Evolutionary conservation across 768 basidiomycete genomes (phyloP), one percentile per base, ranked within the genome.

Genomic region (Trametes cingulata): DNA sequence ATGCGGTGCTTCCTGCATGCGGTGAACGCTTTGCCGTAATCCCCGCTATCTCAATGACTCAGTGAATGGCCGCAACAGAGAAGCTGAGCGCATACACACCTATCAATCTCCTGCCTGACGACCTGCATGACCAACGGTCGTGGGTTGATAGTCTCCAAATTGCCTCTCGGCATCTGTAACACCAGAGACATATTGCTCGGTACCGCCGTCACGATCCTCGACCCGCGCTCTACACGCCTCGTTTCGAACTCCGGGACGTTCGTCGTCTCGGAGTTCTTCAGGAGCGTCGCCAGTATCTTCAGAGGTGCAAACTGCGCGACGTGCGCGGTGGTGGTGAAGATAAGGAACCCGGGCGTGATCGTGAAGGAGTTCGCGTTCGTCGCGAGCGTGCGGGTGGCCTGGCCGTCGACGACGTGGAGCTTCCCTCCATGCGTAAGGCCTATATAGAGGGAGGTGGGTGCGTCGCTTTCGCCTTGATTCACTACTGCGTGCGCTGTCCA

Each of bases 91-190:
- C 37, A 29, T 40, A 58, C 36, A 36, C 81, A 93, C 95, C 73
- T 76, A 37, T 88, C 80, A 6, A 98, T 76, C 69, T 95, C 90
- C 52, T 83, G 78, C 51, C 83, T 82, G 1, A 98, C 87, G 6
- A 93, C 87, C 56, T 87, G 82, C 79, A 97, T 85, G 17, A 98
- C 95, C 66, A 99, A 74, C 13, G 95, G 91, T 42, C 97, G 80
- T 3, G 97, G 97, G 67, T 90, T 93, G 53, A 99, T 87, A 0
- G 94, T 98, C 76, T 99, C 97, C 61, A 99, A 70, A 73, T 98
- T 98, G 0, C 97, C 97, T 64, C 97, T 78, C 0, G 96, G 97
- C 96, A 98, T 98, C 74, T 99, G 97, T 10, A 99, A 76, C 0
- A 98, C 91, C 35, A 99, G 73, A 66, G 82, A 87, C 92, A 95